Evolutionary conservation across 1,139 yeast species (phyloP), one percentile per base, ranked within the genome.

Genomic region (Chernovozyma aurita): DNA sequence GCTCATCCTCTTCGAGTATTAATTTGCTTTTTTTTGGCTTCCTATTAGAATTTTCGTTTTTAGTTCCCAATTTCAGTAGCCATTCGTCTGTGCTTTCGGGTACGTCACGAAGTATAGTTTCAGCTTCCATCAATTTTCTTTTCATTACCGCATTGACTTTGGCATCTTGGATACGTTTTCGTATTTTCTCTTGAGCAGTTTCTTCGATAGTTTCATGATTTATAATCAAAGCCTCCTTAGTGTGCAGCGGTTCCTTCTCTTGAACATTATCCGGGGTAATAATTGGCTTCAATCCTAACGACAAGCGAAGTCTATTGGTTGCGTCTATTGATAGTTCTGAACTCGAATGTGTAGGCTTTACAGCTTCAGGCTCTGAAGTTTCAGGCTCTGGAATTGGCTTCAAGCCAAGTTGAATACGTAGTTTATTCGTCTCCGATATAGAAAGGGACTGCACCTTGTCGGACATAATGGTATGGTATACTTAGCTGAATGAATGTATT

Each of bases 251-350:
- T 27, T 13, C 18, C 27, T 21, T 27, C 20, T 16, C 13, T 15
- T 15, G 14, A 15, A 31, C n/a, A n/a, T 22, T 28, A 11, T 25
- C 30, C 15, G 24, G 16, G 4, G 16, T 12, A 16, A 63, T 63
- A 11, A 76, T 70, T 3, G 73, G 74, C 28, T 64, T 63, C 24
- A 77, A 54, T 0, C 83, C 83, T 15, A 76, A 42, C 24, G 73
- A 63, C 5, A 55, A 41, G 31, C 85, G 59, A 4, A 77, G 58
- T 43, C 55, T 63, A 48, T 77, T 77, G 0, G 82, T 77, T 46
- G 77, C 82, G 40, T 70, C 76, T 4, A 74, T 39, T 0, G 78
- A 68, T 8, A 73, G 56, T 41, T 48, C 58, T 8, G 36, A 24
- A 6, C 24, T 17, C 9, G 30, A 26, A 9, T 24, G 20, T 30